Evolutionary conservation across 352 stramenopile genomes (phyloP), one percentile per base, ranked within the genome.

Genomic region (Phytophthora citrophthora): DNA sequence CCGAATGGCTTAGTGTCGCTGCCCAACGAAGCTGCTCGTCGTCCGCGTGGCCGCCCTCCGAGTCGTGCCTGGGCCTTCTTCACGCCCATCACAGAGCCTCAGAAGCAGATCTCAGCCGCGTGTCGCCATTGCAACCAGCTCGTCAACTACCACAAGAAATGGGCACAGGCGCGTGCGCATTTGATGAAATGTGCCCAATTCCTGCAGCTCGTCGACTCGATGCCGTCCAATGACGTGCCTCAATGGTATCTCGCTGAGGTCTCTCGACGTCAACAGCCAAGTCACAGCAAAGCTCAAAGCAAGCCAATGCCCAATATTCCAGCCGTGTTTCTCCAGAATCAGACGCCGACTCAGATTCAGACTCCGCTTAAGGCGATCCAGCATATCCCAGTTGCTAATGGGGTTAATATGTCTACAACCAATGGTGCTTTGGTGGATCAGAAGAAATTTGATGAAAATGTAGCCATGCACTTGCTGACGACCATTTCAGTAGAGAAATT

Each of bases 131-230:
- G 81, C 57, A 62, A 64, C 34, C 49, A 64, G 31, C 47, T 64
- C 1, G 64, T 89, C 5, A 61, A 61, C 8, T 74, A 90, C 58
- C 76, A 78, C 64, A 86, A 88, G 65, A 90, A 88, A 74, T 89
- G 75, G 68, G 79, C 76, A 38, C 77, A 85, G 34, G 79, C 79
- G 39, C 81, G 81, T 23, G 61, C 69, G 60, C 79, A 90, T 55
- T 65, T 88, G 24, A 78, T 86, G 64, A 82, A 82, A 51, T 88
- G 81, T 50, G 55, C 56, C 26, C 62, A 71, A 16, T 89, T 88
- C 53, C 62, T 86, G n/a, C 52, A 47, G 41, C 50, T 72, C 3
- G 74, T 89, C 56, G 70, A 75, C 13, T 50, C 53, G 0, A 39
- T 80, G 11, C 49, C 50, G 9, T 45, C 68, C 18, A 45, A 40